A percentile compares a stretch with the other conserved stretches of the same genome.
Evolutionary conservation across 805 yeast genomes (phyloP).

Genomic region (Blastobotrys chiropterorum): DNA sequence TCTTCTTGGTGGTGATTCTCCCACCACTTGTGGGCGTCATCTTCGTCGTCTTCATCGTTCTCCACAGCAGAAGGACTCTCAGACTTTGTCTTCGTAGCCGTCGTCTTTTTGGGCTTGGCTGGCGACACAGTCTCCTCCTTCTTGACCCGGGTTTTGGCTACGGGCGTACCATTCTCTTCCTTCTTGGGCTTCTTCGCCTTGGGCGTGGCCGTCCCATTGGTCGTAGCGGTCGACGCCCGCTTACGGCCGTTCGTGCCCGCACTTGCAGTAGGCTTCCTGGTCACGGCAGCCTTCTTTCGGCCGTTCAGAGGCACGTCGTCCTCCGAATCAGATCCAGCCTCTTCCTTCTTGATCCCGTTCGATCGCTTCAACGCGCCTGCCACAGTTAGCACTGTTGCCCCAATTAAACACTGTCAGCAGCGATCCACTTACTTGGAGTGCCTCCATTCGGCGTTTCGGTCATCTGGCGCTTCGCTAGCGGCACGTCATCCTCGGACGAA

Average conservation of each 20-base stretch:
- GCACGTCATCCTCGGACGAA: background rate
- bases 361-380: conserved; percentile 2
- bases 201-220: conserved; percentile 10
- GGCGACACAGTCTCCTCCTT: conserved; percentile 8
- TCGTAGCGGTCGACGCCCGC: conserved; percentile 8
- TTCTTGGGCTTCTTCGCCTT: conserved; percentile 4
- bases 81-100: conserved; percentile 13
- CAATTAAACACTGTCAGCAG: no score
- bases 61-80: conserved; percentile 8
- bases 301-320: conserved; percentile 6
- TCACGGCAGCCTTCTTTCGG: background rate
- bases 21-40: conserved; percentile 77
- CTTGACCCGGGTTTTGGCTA: background rate
- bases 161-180: conserved; percentile 1
- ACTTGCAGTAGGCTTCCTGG: background rate
- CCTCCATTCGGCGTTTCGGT: conserved; percentile 3
- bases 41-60: conserved; percentile 39
- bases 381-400: no score
- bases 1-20: conserved; percentile 54
- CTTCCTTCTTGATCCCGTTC: background rate
- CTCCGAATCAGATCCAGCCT: conserved; percentile 1
- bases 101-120: conserved; percentile 4
- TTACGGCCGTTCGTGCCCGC: background rate
- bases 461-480: conserved; percentile 12
- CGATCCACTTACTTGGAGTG: background rate